Evolutionary conservation across 2,329 filamentous ascomycete genomes (phyloP).

Genomic region (Pseudodiploospora longispora): DNA sequence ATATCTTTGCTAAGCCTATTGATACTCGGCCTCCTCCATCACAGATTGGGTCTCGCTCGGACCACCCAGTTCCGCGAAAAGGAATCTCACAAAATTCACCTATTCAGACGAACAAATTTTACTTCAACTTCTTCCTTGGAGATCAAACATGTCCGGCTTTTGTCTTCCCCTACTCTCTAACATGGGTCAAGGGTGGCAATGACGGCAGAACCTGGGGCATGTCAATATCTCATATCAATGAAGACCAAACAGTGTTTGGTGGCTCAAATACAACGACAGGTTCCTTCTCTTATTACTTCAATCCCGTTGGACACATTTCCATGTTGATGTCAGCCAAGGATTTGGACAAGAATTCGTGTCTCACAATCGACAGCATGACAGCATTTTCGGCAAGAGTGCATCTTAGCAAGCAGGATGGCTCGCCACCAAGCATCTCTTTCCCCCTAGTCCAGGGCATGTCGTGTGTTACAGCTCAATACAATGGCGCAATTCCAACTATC

Average conservation of each 20-base stretch:
- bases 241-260: slow-evolving; percentile 59
- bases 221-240: slow-evolving; percentile 65
- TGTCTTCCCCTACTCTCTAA: slow-evolving; percentile 65
- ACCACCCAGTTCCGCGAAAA: slow-evolving; percentile 51
- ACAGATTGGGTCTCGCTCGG: slow-evolving; percentile 36
- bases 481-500: slow-evolving; percentile 60
- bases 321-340: slow-evolving; percentile 73
- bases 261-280: slow-evolving; percentile 40
- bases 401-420: slow-evolving; percentile 46
- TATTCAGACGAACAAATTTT: slow-evolving; percentile 72
- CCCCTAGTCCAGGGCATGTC: slow-evolving; percentile 85
- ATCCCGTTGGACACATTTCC: slow-evolving; percentile 74
- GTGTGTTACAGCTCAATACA: slow-evolving; percentile 73
- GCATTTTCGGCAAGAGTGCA: slow-evolving; percentile 60
- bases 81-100: slow-evolving; percentile 42
- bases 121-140: slow-evolving; percentile 71
- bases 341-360: slow-evolving; percentile 50
- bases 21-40: slow-evolving; percentile 42
- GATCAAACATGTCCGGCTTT: slow-evolving; percentile 62
- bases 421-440: slow-evolving; percentile 59
- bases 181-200: slow-evolving; percentile 58
- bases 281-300: slow-evolving; percentile 66
- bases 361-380: slow-evolving; percentile 46
- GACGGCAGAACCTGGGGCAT: slow-evolving; percentile 66
- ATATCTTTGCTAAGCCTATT: slow-evolving; percentile 52